phyloP scores from a whole-genome alignment of 139 green algal genomes.

The Chlorella sp. region DNA sequence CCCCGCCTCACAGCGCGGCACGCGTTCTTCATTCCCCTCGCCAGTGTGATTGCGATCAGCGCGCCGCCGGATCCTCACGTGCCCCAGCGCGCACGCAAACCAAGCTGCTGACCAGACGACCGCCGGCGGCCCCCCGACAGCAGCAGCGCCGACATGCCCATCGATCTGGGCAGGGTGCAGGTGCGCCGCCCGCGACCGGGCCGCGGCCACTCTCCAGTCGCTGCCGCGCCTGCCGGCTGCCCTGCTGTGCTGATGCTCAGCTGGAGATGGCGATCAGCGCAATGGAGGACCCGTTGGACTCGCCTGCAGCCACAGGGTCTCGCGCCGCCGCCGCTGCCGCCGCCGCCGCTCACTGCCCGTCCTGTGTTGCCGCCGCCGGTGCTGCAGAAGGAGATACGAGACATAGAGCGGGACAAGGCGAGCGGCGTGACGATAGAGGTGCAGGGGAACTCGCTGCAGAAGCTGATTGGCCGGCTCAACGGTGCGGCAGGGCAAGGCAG shows the following conservation, averaged over 20 bases:
- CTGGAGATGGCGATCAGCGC: not conserved
- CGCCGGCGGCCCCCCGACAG: too few species aligned
- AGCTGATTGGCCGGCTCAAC: slow-evolving; percentile 76
- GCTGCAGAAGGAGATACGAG: slow-evolving; percentile 88
- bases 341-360: too few species aligned
- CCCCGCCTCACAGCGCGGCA: too few species aligned
- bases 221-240: not conserved
- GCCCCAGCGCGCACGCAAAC: too few species aligned
- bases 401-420: slow-evolving; percentile 84
- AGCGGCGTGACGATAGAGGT: slow-evolving; percentile 87
- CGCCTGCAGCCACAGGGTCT: too few species aligned
- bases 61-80: too few species aligned
- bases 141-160: not conserved
- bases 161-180: slow-evolving; percentile 31
- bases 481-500: slow-evolving; percentile 41
- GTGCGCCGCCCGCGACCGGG: not conserved
- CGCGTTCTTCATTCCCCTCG: too few species aligned
- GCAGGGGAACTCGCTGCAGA: slow-evolving; percentile 65
- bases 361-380: too few species aligned
- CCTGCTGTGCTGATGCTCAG: not conserved
- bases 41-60: too few species aligned
- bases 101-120: too few species aligned
- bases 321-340: not conserved
- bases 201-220: not conserved
- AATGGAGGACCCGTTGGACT: not conserved